Conservation (phyloP, 495 filamentous ascomycete species). For the Immersiella caudata region DNA sequence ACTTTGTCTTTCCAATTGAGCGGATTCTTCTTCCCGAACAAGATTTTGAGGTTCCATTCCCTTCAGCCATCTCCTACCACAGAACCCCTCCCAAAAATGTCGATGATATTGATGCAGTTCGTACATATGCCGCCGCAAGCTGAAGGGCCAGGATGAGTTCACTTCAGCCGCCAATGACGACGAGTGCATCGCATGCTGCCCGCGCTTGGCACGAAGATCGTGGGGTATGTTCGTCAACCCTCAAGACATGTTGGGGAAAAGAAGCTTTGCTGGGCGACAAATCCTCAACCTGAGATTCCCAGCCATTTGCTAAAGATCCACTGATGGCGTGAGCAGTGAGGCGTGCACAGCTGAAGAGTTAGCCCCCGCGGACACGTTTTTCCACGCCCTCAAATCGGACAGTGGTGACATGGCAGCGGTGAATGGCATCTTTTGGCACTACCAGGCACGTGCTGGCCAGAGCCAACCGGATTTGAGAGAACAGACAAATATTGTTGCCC, state of each 20-base stretch:
- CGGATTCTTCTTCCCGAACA: background rate
- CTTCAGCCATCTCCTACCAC: background rate
- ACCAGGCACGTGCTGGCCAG: constrained; percentile 1
- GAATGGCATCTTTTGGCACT: constrained; percentile 6
- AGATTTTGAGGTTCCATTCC: background rate
- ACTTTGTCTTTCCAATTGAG: background rate
- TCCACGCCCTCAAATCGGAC: background rate
- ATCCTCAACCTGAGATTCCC: background rate
- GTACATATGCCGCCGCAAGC: background rate
- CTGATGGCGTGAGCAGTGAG: background rate
- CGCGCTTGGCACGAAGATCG: constrained; percentile 8
- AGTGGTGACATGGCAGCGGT: constrained; percentile 7
- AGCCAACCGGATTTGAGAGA: constrained; percentile 9
- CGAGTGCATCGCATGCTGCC: background rate
- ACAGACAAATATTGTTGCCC: background rate
- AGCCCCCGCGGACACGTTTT: constrained; percentile 1
- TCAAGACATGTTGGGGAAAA: background rate
- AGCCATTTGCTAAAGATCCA: background rate
- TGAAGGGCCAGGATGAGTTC: background rate
- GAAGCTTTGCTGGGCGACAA: background rate
- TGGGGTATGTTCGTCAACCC: background rate
- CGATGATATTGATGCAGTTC: background rate
- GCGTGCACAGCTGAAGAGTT: background rate
- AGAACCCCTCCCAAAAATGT: background rate
- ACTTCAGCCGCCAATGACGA: constrained; percentile 4